Evolutionary conservation across 768 basidiomycete genomes (phyloP), one percentile per base, ranked within the genome.

Genomic region (Phanerodontia chrysosporium): DNA sequence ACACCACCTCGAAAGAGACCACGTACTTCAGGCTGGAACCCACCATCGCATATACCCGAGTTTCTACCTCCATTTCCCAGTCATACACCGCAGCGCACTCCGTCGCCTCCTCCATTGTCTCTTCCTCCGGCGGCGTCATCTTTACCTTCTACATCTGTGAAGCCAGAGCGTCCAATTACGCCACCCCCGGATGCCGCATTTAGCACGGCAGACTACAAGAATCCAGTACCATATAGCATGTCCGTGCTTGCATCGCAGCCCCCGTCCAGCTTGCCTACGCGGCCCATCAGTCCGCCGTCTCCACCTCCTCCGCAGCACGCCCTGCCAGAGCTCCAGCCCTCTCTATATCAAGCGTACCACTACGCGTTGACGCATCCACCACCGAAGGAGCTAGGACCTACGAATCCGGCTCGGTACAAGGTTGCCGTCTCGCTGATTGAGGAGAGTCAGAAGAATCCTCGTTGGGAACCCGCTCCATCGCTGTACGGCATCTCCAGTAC

Each of bases 321-420:
- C 6, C 70, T 80, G 1, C 82, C 85, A 0, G 82, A 81, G 62
- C 80, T 80, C 7, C 85, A 89, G 62, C 86, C 80, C 2, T 78
- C 88, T 1, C 80, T 91, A 28, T 69, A 89, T 45, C 74, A 77
- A 13, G 89, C 87, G 5, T 91, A 89, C 66, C 90, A 89, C 62
- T 85, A 91, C 63, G 86, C 90, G 60, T 79, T 90, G 51, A 90
- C 86, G 0, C 83, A 90, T 63, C 86, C 87, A 0, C 81, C 85
- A 0, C 74, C 83, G 0, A 68, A 78, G 0, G 73, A 75, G 54
- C 74, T 77, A 0, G 75, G 75, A 5, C 65, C 80, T 10, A 73
- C 83, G 2, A 89, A 83, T 55, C 83, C 85, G 29, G 73, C 83
- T 4, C 81, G 87, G 45, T 89, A 92, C 73, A 85, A 83, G 66